phyloP scores from a whole-genome alignment of 2,329 filamentous ascomycete species.

The Venturia asperata region DNA sequence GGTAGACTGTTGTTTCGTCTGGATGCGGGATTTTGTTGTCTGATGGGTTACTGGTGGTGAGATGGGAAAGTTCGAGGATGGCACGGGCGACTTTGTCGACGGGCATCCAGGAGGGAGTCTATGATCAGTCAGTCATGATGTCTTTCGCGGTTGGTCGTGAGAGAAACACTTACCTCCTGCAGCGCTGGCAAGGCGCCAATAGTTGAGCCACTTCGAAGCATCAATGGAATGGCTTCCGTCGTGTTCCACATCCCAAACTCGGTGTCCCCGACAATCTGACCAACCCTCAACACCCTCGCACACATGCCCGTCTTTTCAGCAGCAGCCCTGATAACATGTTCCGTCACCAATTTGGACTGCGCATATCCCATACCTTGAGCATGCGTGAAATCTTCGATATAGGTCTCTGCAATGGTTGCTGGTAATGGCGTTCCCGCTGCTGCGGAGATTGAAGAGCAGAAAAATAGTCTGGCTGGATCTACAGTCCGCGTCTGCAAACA shows the following conservation, averaged over 20 bases:
- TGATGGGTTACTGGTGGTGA: constrained; percentile 13
- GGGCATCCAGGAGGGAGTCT: constrained; percentile 32
- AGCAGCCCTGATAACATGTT: constrained; percentile 37
- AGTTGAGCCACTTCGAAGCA: constrained; percentile 42
- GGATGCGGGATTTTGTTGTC: background rate
- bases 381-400: constrained; percentile 23
- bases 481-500: background rate
- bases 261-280: constrained; percentile 45
- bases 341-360: constrained; percentile 44
- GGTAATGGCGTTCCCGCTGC: constrained; percentile 8
- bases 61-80: constrained; percentile 26
- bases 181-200: constrained; percentile 39
- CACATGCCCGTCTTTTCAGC: constrained; percentile 28
- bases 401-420: background rate
- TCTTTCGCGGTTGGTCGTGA: background rate
- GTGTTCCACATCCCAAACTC: constrained; percentile 43
- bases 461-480: background rate
- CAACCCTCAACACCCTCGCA: constrained; percentile 29
- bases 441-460: constrained; percentile 4
- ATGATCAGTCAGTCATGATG: constrained; percentile 26
- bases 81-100: constrained; percentile 28
- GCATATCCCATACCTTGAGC: constrained; percentile 48
- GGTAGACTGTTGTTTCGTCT: constrained; percentile 36
- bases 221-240: constrained; percentile 45
- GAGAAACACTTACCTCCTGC: background rate